These are phyloP conservation scores for Debaryomyces sp. DNA, from an alignment of 1,139 yeast genomes.

Conservation along the genomic window DNA sequence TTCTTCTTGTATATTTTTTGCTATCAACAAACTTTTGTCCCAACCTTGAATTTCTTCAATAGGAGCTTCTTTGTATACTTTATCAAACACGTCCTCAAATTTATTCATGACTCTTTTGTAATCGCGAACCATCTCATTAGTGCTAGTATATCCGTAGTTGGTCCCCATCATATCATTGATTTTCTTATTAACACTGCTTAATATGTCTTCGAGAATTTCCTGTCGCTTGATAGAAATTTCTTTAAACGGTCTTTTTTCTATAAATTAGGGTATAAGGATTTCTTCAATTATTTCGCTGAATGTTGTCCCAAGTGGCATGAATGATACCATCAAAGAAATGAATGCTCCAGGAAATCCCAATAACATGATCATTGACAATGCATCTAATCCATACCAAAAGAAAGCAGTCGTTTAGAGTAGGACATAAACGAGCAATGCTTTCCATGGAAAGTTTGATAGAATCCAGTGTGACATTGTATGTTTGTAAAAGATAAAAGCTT, in stretches of 20 bases:
- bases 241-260: background rate
- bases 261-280: background rate
- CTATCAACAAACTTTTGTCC: background rate
- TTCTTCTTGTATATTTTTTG: background rate
- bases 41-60: background rate
- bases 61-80: background rate
- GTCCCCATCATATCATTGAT: background rate
- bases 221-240: background rate
- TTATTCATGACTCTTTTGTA: background rate
- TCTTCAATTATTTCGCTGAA: background rate
- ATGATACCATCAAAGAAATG: no score
- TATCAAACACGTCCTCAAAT: background rate
- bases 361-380: no score
- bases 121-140: background rate
- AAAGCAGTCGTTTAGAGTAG: background rate
- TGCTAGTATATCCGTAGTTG: background rate
- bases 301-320: background rate
- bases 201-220: background rate
- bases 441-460: background rate
- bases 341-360: no score
- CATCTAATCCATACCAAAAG: background rate
- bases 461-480: background rate
- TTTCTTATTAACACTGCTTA: background rate
- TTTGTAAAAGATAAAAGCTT: background rate
- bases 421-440: background rate